These are phyloP conservation scores for Viridothelium virens DNA, from an alignment of 495 filamentous ascomycete species.

Conservation along the genomic window DNA sequence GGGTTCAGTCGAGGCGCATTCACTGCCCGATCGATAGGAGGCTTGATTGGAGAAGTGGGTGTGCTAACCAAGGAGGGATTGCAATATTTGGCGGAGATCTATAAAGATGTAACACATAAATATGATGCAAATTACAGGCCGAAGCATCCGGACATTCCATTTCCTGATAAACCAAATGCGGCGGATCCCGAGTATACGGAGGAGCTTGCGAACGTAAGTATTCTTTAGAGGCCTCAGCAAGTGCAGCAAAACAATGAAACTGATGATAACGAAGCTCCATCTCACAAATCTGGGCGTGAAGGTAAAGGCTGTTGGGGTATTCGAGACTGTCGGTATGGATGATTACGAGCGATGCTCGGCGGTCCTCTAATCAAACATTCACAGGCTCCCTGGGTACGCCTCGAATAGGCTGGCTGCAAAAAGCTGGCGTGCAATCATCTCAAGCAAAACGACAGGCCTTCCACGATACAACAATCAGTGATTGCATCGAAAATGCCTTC, in stretches of 20 bases:
- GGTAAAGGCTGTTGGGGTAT: slow-evolving; percentile 37
- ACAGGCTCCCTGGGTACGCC: slow-evolving; percentile 31
- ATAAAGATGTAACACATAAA: slow-evolving; percentile 54
- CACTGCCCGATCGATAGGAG: slow-evolving; percentile 57
- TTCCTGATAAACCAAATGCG: slow-evolving; percentile 50
- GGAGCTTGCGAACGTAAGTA: slow-evolving; percentile 36
- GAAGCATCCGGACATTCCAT: slow-evolving; percentile 50
- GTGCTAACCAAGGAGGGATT: slow-evolving; percentile 57
- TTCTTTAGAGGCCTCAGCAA: background rate
- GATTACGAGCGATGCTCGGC: background rate
- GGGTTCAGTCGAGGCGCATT: slow-evolving; percentile 72
- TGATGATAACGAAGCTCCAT: slow-evolving; percentile 16
- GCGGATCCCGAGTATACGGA: slow-evolving; percentile 32
- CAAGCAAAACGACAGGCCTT: slow-evolving; percentile 49
- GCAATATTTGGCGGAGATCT: slow-evolving; percentile 56
- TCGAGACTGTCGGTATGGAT: slow-evolving; percentile 34
- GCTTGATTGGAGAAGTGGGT: slow-evolving; percentile 54
- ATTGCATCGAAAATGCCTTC: slow-evolving; percentile 58
- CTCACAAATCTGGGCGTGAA: slow-evolving; percentile 31
- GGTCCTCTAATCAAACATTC: background rate
- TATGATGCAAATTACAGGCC: slow-evolving; percentile 46
- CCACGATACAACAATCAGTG: slow-evolving; percentile 52
- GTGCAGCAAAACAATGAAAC: background rate
- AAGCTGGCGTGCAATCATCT: slow-evolving; percentile 38
- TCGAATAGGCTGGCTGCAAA: slow-evolving; percentile 31